Conservation (phyloP, 176 grass and related monocot species). For the Saccharum spontaneum region DNA sequence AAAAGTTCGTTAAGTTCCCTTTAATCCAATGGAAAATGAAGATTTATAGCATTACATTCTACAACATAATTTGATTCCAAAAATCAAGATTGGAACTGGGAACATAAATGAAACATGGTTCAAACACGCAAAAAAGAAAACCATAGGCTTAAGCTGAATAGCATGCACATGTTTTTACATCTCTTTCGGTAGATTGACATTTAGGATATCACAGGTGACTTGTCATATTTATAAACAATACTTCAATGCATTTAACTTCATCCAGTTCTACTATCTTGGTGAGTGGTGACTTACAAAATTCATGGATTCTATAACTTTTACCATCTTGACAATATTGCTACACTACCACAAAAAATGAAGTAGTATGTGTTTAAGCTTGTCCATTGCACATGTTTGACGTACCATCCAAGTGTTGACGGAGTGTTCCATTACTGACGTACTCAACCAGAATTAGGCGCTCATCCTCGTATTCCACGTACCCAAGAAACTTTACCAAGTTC, state of each 20-base stretch:
- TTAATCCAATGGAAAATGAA: neutral
- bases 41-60: neutral
- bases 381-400: conserved; percentile 29
- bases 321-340: conserved; percentile 20
- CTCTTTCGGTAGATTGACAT: neutral
- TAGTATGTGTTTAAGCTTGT: neutral
- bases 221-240: neutral
- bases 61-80: neutral
- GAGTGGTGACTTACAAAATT: neutral
- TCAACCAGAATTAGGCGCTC: conserved; percentile 77
- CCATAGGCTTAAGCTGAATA: neutral
- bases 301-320: neutral
- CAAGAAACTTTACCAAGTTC: conserved; percentile 74
- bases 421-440: conserved; percentile 78
- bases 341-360: neutral
- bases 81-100: neutral
- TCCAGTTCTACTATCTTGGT: neutral
- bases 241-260: conserved; percentile 5
- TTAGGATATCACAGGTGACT: neutral
- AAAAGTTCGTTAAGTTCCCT: neutral
- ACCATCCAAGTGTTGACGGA: conserved; percentile 93
- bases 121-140: neutral
- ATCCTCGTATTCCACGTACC: conserved; percentile 67
- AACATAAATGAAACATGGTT: conserved; percentile 1
- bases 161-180: neutral